Conservation (phyloP, 768 basidiomycete species). For the Tricholoma bakamatsutake region DNA sequence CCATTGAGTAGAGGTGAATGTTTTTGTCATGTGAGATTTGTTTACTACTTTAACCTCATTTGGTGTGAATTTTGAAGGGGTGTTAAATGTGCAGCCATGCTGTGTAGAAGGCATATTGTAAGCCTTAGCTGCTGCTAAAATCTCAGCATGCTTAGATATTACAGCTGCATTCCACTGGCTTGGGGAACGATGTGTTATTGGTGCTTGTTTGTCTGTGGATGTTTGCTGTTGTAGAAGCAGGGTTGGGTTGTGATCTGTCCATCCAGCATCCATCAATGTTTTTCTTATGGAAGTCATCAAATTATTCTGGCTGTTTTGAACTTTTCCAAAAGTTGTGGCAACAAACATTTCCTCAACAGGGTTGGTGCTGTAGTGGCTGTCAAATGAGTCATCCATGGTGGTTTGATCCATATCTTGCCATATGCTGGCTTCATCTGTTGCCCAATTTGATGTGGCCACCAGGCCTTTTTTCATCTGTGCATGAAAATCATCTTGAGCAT, state of each 20-base stretch:
- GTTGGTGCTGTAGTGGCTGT: not conserved
- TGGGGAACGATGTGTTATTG: not conserved
- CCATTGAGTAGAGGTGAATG: not conserved
- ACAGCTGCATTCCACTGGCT: not conserved
- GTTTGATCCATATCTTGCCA: not conserved
- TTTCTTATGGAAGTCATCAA: not conserved
- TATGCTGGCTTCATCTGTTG: not conserved
- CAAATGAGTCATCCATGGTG: not conserved
- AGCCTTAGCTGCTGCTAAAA: not conserved
- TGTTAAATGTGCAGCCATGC: not conserved
- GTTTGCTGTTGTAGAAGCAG: not conserved
- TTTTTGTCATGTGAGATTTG: conserved; percentile 6
- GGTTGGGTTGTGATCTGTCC: not conserved
- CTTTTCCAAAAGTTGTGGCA: not conserved
- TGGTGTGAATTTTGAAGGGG: not conserved
- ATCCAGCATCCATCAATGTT: not conserved
- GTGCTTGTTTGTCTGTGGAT: too few species aligned
- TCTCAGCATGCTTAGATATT: not conserved
- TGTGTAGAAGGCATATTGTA: not conserved
- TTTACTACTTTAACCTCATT: conserved; percentile 3
- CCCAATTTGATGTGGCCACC: not conserved
- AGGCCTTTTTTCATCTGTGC: conserved; percentile 10
- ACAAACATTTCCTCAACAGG: not conserved
- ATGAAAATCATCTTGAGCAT: conserved; percentile 24
- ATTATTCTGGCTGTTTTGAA: not conserved